These are phyloP conservation scores for Rutstroemia sp. DNA, from an alignment of 2,329 filamentous ascomycete species.

Conservation along the genomic window DNA sequence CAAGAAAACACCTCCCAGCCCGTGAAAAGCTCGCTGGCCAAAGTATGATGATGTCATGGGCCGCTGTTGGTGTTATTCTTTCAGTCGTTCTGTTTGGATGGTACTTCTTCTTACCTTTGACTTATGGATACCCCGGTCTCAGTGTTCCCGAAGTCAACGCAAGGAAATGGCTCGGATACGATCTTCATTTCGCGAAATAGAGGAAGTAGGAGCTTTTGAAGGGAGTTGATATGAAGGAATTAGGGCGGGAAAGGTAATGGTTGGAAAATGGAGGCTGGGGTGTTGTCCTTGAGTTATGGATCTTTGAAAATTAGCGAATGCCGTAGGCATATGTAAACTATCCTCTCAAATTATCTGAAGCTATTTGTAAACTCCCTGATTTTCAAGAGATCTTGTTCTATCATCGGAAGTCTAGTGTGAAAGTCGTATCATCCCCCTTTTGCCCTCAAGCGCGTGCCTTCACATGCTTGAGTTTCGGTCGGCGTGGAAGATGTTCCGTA, in stretches of 20 bases:
- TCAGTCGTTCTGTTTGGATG: conserved; percentile 65
- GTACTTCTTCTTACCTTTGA: conserved; percentile 90
- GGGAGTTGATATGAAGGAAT: neutral
- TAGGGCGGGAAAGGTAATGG: neutral
- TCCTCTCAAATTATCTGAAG: neutral
- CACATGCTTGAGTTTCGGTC: neutral
- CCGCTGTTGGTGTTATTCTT: conserved; percentile 65
- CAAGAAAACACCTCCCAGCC: conserved; percentile 62
- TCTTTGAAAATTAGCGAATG: conserved; percentile 52
- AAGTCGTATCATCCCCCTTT: no score
- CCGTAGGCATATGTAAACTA: conserved; percentile 28
- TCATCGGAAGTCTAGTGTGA: no score
- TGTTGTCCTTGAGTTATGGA: conserved; percentile 47
- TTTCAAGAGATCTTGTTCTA: neutral
- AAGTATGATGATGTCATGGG: conserved; percentile 72
- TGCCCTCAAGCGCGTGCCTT: no score
- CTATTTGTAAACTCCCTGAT: neutral
- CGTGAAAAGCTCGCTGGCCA: conserved; percentile 74
- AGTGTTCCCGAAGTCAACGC: conserved; percentile 68
- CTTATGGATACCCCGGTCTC: conserved; percentile 89
- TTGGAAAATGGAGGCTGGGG: conserved; percentile 44
- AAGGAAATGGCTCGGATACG: conserved; percentile 94
- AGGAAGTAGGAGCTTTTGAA: neutral
- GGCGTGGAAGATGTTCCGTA: neutral
- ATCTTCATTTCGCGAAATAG: conserved; percentile 96